Evolutionary conservation across 352 stramenopile species (phyloP).

Genomic region (Phytophthora sp.): DNA sequence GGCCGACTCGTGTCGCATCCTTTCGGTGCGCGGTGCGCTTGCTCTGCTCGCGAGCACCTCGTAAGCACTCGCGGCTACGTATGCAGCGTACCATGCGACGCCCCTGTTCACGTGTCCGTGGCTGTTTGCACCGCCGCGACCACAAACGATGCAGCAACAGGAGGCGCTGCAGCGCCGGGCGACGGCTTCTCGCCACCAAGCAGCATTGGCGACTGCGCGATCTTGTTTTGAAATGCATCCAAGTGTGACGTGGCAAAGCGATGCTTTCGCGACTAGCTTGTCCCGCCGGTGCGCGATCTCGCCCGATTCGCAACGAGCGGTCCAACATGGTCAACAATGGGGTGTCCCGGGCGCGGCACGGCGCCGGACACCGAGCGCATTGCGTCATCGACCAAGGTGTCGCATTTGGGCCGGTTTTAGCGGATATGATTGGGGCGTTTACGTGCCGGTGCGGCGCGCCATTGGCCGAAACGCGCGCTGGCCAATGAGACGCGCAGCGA

Average conservation of each 20-base stretch:
- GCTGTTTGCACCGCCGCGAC: not conserved
- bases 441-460: not conserved
- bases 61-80: slow-evolving; percentile 2
- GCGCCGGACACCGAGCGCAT: not conserved
- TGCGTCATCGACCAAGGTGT: slow-evolving; percentile 23
- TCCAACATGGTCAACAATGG: slow-evolving; percentile 19
- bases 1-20: too few species aligned
- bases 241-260: not conserved
- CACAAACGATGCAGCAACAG: not conserved
- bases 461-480: slow-evolving; percentile 18
- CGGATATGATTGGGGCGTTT: not conserved
- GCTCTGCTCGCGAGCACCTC: too few species aligned
- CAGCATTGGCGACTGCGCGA: too few species aligned
- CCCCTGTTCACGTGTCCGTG: not conserved
- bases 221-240: not conserved
- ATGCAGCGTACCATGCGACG: not conserved
- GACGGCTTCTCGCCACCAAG: not conserved
- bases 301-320: not conserved
- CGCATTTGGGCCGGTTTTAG: not conserved
- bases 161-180: not conserved
- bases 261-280: not conserved
- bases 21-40: not conserved
- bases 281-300: not conserved
- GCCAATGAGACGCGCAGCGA: slow-evolving; percentile 14
- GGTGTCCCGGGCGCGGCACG: not conserved